Base-by-base conservation (phyloP, 495 filamentous ascomycete genomes). In the Extremus antarcticus region DNA sequence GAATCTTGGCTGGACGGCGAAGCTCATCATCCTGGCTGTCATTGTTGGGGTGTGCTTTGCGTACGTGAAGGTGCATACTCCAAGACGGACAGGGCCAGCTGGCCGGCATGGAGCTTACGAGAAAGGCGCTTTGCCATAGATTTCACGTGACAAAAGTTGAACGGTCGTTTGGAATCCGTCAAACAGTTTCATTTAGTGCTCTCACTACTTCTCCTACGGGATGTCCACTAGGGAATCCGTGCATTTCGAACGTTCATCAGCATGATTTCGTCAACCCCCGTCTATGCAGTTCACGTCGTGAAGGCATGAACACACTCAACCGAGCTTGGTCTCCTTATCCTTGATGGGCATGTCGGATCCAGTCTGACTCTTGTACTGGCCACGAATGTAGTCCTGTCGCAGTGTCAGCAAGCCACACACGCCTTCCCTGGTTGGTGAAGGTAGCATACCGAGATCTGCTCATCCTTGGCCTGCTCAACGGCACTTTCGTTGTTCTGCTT, bases 381-480 rank as follows among this genome's bases (percentile, higher is more conserved):
- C 66, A 19, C 85, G 76, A 55, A 88, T 80, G 66, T 76, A 63
- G 51, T 65, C 69, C 47, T 50, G 51, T 46, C 57, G 38, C 63
- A 70, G 2, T 43, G 35, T 49, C 46, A 25, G 38, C 23, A 48
- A n/a, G n/a, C n/a, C n/a, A n/a, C n/a, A n/a, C n/a, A n/a, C n/a
- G n/a, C n/a, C n/a, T n/a, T n/a, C n/a, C n/a, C n/a, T n/a, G n/a
- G n/a, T n/a, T n/a, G n/a, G n/a, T n/a, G n/a, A n/a, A n/a, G n/a
- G 32, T 9, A 43, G 9, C 24, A 2, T 32, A 50, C 47, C 47
- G 47, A 77, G 49, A 85, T 83, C 67, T 78, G 63, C 66, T 85
- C 80, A 63, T 88, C 85, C 72, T 87, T 86, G 60, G 80, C 83
- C 64, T 88, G 85, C 67, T 88, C 85, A 35, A 76, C 66, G 7